Conservation (phyloP, 345 rosid species). For the Boechera divaricarpa region DNA sequence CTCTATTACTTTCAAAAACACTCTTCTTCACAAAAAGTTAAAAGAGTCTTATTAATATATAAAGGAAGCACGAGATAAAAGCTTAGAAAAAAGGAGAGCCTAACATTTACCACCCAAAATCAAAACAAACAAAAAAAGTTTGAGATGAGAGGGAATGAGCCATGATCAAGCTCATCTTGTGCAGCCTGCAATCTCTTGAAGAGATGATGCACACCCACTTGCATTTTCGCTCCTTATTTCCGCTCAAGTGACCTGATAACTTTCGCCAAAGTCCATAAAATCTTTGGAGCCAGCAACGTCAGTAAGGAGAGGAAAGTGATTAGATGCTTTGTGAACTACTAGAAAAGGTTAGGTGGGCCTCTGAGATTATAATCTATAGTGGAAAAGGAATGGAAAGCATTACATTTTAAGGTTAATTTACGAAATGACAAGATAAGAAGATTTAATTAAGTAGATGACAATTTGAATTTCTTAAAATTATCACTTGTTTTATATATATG, state of each 20-base stretch:
- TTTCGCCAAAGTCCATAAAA: conserved; percentile 89
- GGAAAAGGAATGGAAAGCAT: no score
- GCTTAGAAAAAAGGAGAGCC: conserved; percentile 31
- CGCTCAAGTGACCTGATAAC: conserved; percentile 71
- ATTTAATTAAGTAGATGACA: not conserved
- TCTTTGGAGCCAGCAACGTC: conserved; percentile 95
- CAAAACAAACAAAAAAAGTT: not conserved
- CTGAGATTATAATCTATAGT: no score
- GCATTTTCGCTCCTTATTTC: conserved; percentile 90
- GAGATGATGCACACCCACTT: conserved; percentile 73
- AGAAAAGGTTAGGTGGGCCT: no score
- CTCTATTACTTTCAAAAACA: conserved; percentile 29
- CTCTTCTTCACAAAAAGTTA: conserved; percentile 37
- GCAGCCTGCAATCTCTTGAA: conserved; percentile 95
- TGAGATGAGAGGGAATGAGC: conserved; percentile 67
- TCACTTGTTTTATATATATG: not conserved
- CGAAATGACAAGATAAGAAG: not conserved
- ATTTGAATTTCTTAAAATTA: not conserved
- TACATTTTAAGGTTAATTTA: not conserved
- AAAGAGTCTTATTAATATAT: conserved; percentile 30
- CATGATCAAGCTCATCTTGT: conserved; percentile 82
- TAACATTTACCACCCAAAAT: conserved; percentile 33
- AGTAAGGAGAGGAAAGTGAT: no score
- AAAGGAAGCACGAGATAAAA: conserved; percentile 33
- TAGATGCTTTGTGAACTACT: no score